Evolutionary conservation across 1,284 basidiomycete genomes (phyloP).

Genomic region (Cryptococcus sp.): DNA sequence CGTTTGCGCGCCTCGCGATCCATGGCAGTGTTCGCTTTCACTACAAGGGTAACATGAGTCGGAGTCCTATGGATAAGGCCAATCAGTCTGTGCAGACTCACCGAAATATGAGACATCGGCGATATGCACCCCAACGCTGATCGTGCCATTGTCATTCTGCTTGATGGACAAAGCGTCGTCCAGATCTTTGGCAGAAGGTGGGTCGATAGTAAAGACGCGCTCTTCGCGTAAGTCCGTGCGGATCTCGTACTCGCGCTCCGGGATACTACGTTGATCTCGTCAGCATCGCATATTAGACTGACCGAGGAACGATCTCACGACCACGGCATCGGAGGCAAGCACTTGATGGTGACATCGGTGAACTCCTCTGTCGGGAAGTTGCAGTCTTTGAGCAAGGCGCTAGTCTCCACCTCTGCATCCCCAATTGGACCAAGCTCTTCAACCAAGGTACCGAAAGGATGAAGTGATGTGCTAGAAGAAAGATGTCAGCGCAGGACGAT

Average conservation of each 20-base stretch:
- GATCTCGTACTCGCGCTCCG: constrained; percentile 82
- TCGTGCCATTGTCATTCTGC: constrained; percentile 83
- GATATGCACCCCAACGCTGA: constrained; percentile 89
- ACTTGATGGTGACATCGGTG: constrained; percentile 89
- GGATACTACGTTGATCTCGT: constrained; percentile 62
- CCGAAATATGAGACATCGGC: constrained; percentile 92
- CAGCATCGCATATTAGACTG: not conserved
- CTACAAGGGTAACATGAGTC: constrained; percentile 40
- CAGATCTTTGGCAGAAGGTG: constrained; percentile 82
- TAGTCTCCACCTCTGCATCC: constrained; percentile 95
- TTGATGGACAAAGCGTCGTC: constrained; percentile 93
- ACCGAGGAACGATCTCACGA: constrained; percentile 61
- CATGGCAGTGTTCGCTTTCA: constrained; percentile 91
- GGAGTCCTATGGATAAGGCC: constrained; percentile 6
- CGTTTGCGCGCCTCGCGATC: constrained; percentile 97
- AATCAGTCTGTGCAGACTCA: constrained; percentile 20
- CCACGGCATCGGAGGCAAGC: constrained; percentile 92
- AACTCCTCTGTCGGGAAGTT: constrained; percentile 96
- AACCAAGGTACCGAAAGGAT: constrained; percentile 97
- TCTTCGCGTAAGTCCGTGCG: constrained; percentile 84
- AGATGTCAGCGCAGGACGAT: constrained; percentile 33
- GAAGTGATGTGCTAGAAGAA: constrained; percentile 78
- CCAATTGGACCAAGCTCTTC: constrained; percentile 99
- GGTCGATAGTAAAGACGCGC: constrained; percentile 92
- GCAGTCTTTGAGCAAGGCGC: constrained; percentile 95